Evolutionary conservation across 805 yeast genomes (phyloP), one percentile per base, ranked within the genome.

Genomic region (Blastobotrys attinorum): DNA sequence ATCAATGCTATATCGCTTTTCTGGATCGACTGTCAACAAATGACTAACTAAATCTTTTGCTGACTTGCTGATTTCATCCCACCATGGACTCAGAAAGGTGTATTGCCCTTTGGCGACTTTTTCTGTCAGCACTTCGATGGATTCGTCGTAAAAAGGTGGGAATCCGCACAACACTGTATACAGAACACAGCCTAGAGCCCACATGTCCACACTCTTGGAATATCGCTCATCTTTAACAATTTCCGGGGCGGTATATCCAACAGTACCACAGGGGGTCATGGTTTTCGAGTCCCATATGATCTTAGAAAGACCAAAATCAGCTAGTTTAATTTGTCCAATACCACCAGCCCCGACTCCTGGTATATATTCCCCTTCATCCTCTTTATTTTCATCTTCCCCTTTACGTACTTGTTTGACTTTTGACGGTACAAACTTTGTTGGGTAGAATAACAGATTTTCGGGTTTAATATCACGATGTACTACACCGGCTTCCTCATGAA

Each of bases 191-290:
- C 98, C 98, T 43, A 92, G 70, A 3, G 97, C 97, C 98, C 98
- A 92, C 92, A 92, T 86, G 61, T 92, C 98, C 31, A 92, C 98
- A 50, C 88, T 83, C 67, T 85, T 87, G 1, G 96, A 84, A 60
- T 92, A 92, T 38, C 80, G 73, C 66, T 89, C 95, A 62, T 92
- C 97, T 51, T 83, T 80, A 33, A 92, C 97, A 54, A 92, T 90
- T 63, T 92, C 98, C 0, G 98, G 98, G 0, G 98, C 98, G 2
- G 97, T 90, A 59, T 92, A 92, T 2, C 97, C 97, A 15, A 92
- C 96, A 1, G 98, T 92, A 41, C 98, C 98, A 66, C 98, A 92
- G 0, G 98, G 98, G 0, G 98, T 92, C 72, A 87, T 86, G 18
- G 97, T 85, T 55, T 84, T 84, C 39, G 81, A 75, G 56, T 83